Percentiles rank a stretch among this genome's conserved stretches.
Conservation (phyloP, 495 filamentous ascomycete species). For the Aspergillus olivimuriae region DNA sequence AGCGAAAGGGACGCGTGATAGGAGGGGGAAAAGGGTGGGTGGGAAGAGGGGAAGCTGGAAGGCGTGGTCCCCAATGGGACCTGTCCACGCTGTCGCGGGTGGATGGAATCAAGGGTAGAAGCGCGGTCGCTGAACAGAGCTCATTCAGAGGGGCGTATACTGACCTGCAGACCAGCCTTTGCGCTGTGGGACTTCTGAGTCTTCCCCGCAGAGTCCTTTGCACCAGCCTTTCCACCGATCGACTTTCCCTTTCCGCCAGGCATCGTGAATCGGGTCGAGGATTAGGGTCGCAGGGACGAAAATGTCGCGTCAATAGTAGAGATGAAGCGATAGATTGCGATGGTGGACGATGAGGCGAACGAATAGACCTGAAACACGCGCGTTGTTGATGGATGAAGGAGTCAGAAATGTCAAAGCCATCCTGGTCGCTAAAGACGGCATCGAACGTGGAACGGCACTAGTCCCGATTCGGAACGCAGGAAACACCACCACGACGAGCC, state of each 20-base stretch:
- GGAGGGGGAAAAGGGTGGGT: too few species aligned
- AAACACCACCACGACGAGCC: background rate
- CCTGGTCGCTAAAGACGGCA: constrained; percentile 38
- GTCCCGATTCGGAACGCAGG: constrained; percentile 28
- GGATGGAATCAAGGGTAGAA: background rate
- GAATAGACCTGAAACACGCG: constrained; percentile 30
- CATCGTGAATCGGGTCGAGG: constrained; percentile 43
- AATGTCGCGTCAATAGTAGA: constrained; percentile 18
- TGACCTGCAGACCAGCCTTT: constrained; percentile 96
- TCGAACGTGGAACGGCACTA: constrained; percentile 30
- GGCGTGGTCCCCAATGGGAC: too few species aligned
- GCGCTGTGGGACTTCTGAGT: constrained; percentile 97
- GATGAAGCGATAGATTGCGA: constrained; percentile 18
- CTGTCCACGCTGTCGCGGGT: background rate
- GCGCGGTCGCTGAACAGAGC: background rate
- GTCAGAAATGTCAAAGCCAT: constrained; percentile 41
- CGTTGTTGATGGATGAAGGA: constrained; percentile 48
- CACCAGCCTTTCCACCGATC: constrained; percentile 89
- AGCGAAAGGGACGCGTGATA: too few species aligned
- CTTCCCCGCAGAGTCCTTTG: constrained; percentile 66
- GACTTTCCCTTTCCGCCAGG: constrained; percentile 92
- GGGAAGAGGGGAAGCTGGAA: too few species aligned
- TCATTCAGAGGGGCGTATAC: constrained; percentile 29
- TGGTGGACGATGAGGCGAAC: constrained; percentile 33
- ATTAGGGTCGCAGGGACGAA: constrained; percentile 22